Evolutionary conservation across 441 rosid genomes (phyloP), one percentile per base, ranked within the genome.

Genomic region (Gossypium davidsonii): DNA sequence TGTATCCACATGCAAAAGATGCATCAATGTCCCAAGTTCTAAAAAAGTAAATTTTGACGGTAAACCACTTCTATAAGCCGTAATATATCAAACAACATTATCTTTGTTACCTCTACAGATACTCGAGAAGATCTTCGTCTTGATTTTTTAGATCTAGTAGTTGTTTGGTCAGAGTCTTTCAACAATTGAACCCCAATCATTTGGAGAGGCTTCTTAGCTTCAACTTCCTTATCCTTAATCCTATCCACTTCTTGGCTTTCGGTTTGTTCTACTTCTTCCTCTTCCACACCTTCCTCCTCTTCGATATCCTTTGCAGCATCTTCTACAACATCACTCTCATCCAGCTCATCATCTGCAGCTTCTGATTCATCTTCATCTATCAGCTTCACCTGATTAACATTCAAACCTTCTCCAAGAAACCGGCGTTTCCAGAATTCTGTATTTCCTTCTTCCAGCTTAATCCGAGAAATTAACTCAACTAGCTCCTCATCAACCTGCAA

Each of bases 381-480:
- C 49, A 84, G 76, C 63, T 90, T 85, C 76, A 77, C 88, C 67
- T 80, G 77, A 72, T 83, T 77, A 78, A 73, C 81, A 77, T 80
- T 79, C 75, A 90, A 79, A 73, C 92, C 93, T 83, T 94, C 97
- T 74, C 93, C 96, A 75, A 92, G 92, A 80, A 92, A 94, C 9
- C 99, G 88, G 46, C 90, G 91, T 80, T 83, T 92, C 99, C 99
- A 92, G 75, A 94, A 92, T 79, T 94, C 99, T 3, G 98, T 92
- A 82, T 94, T 85, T 81, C 99, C 98, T 88, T 94, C 98, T 71
- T 94, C 81, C 80, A 94, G 85, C 84, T 86, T 86, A 79, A 94
- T 90, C 62, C 93, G 86, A 63, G 87, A 89, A 80, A 94, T 94
- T 76, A 94, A 75, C 79, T 89, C 89, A 74, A 92, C 97, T 60